Evolutionary conservation across 2,329 filamentous ascomycete species (phyloP), one percentile per base, ranked within the genome.

Genomic region (Colletotrichum higginsianum): DNA sequence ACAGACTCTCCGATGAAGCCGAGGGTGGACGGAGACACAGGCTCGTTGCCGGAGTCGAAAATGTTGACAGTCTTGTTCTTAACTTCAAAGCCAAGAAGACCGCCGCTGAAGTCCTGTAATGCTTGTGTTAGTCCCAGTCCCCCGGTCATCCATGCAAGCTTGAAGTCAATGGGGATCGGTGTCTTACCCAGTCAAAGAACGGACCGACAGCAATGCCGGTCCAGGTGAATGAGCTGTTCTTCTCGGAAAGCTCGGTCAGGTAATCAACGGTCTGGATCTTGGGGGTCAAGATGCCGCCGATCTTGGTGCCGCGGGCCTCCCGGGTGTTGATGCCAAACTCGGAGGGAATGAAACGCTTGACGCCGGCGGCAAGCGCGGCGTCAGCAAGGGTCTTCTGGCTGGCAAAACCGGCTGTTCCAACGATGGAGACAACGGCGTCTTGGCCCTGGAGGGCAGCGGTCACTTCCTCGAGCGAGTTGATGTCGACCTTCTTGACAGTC

Each of bases 101-200:
- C 85, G 13, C 79, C 78, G 15, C 78, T 79, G 49, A 91, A 80
- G 16, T 85, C 85, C 85, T 84, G 72, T 35, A 8, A 35, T 35
- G 21, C 12, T 15, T 4, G 16, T 57, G n/a, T n/a, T 7, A 13
- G 60, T 44, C 26, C 52, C 9, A 40, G 9, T 6, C 49, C 11
- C 46, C 5, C 4, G 7, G 3, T 7, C 26, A 30, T 30, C 30
- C 30, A 7, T 30, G 30, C 30, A 30, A 9, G 30, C 30, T 30
- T 30, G 6, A 9, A 30, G 7, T 30, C 30, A 12, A 15, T 56
- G n/a, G 3, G 49, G 13, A 38, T 23, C 18, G 26, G 30, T 26
- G 16, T 11, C n/a, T 35, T 77, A 86, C 84, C 87, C 86, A 89
- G 76, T 92, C 90, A 76, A 92, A 90, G 78, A 92, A 89, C 2